Conservation (phyloP, 140 eudicot species). For the Ambrosia hybrid region DNA sequence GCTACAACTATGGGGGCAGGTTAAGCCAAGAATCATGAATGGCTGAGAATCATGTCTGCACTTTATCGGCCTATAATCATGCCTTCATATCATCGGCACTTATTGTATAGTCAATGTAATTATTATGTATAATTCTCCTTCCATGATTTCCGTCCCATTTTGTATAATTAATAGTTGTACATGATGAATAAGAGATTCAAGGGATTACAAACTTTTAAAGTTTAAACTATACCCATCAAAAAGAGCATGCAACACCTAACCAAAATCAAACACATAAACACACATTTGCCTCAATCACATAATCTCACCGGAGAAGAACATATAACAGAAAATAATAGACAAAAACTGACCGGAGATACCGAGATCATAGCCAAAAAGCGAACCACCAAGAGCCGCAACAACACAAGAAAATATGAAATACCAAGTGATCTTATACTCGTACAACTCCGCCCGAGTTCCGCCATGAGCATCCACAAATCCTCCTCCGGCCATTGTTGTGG, state of each 20-base stretch:
- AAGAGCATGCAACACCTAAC: background rate
- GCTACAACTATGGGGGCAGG: too few relatives aligned
- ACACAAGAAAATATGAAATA: slow-evolving; percentile 67
- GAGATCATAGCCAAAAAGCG: slow-evolving; percentile 89
- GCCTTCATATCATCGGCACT: too few relatives aligned
- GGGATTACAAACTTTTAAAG: too few relatives aligned
- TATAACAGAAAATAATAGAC: background rate
- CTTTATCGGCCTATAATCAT: too few relatives aligned
- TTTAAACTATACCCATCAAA: background rate
- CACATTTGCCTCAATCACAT: background rate
- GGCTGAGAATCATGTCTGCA: too few relatives aligned
- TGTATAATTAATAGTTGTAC: too few relatives aligned
- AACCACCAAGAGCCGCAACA: slow-evolving; percentile 86
- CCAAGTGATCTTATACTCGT: slow-evolving; percentile 64
- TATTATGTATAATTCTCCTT: too few relatives aligned
- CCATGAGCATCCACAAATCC: slow-evolving; percentile 49
- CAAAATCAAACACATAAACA: background rate
- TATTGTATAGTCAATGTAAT: too few relatives aligned
- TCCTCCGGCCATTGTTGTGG: slow-evolving; percentile 56
- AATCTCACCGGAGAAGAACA: background rate
- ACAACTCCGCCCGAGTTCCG: slow-evolving; percentile 54
- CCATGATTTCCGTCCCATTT: too few relatives aligned
- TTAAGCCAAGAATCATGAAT: too few relatives aligned
- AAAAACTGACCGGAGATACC: slow-evolving; percentile 62
- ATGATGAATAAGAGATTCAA: too few relatives aligned